Base-by-base conservation (phyloP, 805 yeast species). In the Ogataea wickerhamii region DNA sequence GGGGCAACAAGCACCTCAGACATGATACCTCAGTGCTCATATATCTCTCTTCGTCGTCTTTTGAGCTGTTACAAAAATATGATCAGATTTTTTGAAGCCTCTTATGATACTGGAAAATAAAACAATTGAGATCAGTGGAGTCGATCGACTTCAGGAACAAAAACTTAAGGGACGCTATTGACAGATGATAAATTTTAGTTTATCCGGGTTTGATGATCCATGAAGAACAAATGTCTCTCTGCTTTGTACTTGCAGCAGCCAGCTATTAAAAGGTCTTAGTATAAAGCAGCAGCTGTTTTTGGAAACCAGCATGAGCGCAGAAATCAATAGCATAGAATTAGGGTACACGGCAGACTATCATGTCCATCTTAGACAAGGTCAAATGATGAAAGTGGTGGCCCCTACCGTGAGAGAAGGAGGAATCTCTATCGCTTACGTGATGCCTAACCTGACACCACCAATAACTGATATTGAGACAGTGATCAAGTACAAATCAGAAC, bases 391-490 rank as follows among this genome's bases (percentile, higher is more conserved):
- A 51, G 73, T 87, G 25, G 86, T 89, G 28, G 75, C 96, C 0
- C 98, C 98, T 6, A 83, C 95, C 0, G 85, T 93, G 13, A 76
- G 80, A 52, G 77, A 80, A 44, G 98, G 99, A 33, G 98, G 99
- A 46, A 71, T 85, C 11, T 82, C 95, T 4, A 80, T 88, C 33
- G 95, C 94, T 2, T 93, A 87, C 56, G 77, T 93, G 44, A 93
- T 93, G 99, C 98, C 99, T 24, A 93, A 93, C 62, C 67, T 93
- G 47, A 86, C 79, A 18, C 98, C 98, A 5, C 99, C 99, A 21
- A 61, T 93, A 40, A 84, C 91, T 1, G 80, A 87, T 5, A 68
- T 87, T 29, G 82, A 79, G 10, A 70, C 76, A 47, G 98, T 82
- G 13, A 61, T 75, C 11, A 76, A 74, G 35, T 93, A 93, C 68